A percentile compares a stretch with the other conserved stretches of the same genome.
Conservation (phyloP, 306 rosid genomes). For the Oxytropis ochrocephala region DNA sequence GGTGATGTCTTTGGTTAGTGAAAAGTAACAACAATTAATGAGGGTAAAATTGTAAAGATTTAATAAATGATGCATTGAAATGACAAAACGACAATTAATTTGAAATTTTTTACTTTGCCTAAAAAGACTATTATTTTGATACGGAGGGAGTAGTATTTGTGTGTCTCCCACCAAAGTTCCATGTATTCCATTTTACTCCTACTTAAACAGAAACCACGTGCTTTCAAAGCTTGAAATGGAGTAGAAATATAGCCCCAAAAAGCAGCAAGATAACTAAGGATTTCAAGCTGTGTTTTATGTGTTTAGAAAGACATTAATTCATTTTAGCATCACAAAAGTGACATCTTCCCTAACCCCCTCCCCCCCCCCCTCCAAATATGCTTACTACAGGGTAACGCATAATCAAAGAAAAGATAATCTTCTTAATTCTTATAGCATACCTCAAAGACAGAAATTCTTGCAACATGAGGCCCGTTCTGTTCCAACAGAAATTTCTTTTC, state of each 20-base stretch:
- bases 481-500: conserved; percentile 87
- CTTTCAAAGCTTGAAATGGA: conserved; percentile 1
- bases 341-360: background rate
- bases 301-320: background rate
- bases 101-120: too few species aligned
- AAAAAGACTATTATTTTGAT: too few species aligned
- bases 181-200: background rate
- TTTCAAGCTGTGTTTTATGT: conserved; percentile 1
- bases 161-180: background rate
- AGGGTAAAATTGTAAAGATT: too few species aligned
- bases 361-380: background rate
- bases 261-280: background rate
- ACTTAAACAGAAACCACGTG: background rate
- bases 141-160: too few species aligned
- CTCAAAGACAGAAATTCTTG: conserved; percentile 83
- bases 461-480: conserved; percentile 70
- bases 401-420: conserved; percentile 7
- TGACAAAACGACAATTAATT: too few species aligned
- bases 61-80: too few species aligned
- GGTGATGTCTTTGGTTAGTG: too few species aligned
- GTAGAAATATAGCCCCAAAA: background rate
- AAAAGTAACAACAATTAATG: too few species aligned
- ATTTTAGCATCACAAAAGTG: conserved; percentile 1
- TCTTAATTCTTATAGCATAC: conserved; percentile 35
- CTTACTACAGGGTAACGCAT: conserved; percentile 3